Base-by-base conservation (phyloP, 345 rosid species). In the Physaria fendleri region DNA sequence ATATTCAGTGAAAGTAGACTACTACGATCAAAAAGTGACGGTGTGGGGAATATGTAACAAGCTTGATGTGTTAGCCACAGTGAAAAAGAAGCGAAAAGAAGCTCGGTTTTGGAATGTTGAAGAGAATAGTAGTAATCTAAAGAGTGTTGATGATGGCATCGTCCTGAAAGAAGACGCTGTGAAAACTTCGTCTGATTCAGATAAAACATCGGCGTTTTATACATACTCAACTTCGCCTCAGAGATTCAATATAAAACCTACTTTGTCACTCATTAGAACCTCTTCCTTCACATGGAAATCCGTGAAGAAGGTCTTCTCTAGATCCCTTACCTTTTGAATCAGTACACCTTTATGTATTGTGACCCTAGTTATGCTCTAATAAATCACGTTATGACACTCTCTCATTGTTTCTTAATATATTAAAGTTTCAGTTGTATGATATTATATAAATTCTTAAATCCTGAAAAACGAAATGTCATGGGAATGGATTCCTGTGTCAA, bases 41-140 rank as follows among this genome's bases (percentile, higher is more conserved):
- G 94, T 85, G 6, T 90, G 97, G 97, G 95, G 94, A 16, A 87
- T 90, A 21, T 90, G 95, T 78, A 85, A 90, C 79, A 90, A 87
- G 40, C 35, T 79, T 46, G 80, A 78, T 25, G 94, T 87, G 44
- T 61, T 90, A 42, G 64, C 62, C 11, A 85, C 77, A 28, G 71
- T 83, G 58, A 81, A 68, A 68, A 69, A 64, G 79, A 91, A 91
- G 79, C 78, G 96, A 53, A 91, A 79, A 77, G 90, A 77, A 41
- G 76, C 92, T 66, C 79, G 85, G 5, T 85, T 85, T 71, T 88
- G 95, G 98, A 79, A 79, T 40, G 52, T 62, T 1, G 84, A 82
- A 12, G 85, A 87, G 65, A 62, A 59, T 20, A 5, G 18, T 55
- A 60, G 56, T 23, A 4, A 23, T 56, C 34, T 10, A 47, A 47